These are phyloP conservation scores for Blastobotrys petasosporus DNA, from an alignment of 1,139 yeast species.

Conservation along the genomic window DNA sequence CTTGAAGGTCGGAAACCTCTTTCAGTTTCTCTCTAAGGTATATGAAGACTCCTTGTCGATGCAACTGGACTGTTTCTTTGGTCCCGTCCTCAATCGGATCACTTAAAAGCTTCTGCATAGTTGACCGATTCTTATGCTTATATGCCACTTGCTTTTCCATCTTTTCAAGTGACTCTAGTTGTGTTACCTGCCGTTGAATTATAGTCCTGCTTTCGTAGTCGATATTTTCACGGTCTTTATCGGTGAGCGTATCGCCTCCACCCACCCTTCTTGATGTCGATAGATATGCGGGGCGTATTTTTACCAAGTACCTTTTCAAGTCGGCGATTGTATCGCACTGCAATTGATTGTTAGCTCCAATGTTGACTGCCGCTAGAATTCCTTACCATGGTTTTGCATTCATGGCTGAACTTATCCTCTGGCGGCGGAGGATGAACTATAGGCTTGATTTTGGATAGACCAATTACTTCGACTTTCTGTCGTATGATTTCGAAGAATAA, in stretches of 20 bases:
- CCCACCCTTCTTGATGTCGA: conserved; percentile 21
- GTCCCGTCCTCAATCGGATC: conserved; percentile 27
- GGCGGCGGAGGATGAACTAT: conserved; percentile 4
- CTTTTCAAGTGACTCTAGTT: conserved; percentile 34
- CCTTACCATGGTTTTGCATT: conserved; percentile 26
- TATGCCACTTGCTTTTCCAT: conserved; percentile 27
- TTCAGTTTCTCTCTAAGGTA: conserved; percentile 31
- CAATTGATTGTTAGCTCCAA: neutral
- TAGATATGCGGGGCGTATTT: conserved; percentile 31
- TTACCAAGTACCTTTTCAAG: conserved; percentile 21
- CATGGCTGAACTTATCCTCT: conserved; percentile 24
- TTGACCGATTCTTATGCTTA: conserved; percentile 15
- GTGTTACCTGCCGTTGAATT: conserved; percentile 33
- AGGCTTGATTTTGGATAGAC: conserved; percentile 7
- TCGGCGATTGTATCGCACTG: conserved; percentile 17
- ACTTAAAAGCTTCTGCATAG: conserved; percentile 19
- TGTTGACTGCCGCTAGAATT: neutral
- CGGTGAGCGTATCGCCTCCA: conserved; percentile 27
- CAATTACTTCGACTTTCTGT: conserved; percentile 18
- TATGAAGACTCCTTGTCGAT: conserved; percentile 35
- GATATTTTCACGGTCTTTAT: conserved; percentile 37
- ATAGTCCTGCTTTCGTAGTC: conserved; percentile 37
- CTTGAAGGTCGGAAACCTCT: conserved; percentile 31
- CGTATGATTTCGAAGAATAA: conserved; percentile 23
- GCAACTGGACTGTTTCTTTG: conserved; percentile 26